A percentile compares a stretch with the other conserved stretches of the same genome.
phyloP scores from a whole-genome alignment of 2,329 filamentous ascomycete species.

The Zopfia rhizophila region DNA sequence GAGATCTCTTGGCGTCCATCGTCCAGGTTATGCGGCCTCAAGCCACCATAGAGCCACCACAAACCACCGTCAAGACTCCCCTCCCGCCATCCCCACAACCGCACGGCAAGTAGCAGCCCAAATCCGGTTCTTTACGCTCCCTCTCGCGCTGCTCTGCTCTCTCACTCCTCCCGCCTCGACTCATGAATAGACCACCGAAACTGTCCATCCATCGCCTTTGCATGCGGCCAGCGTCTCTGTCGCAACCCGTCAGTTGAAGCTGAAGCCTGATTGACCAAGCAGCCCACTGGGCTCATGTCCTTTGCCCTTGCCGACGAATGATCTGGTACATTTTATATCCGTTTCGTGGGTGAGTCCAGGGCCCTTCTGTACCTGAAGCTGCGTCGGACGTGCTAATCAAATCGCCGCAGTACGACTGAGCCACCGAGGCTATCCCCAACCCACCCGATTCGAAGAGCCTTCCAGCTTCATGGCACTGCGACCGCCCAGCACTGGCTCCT shows the following conservation, averaged over 20 bases:
- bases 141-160: background rate
- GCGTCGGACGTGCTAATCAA: slow-evolving; percentile 1
- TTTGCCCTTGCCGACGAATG: slow-evolving; percentile 58
- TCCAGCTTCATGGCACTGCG: slow-evolving; percentile 75
- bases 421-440: slow-evolving; percentile 71
- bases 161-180: slow-evolving; percentile 15
- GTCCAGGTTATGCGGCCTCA: no score
- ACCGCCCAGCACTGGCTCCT: slow-evolving; percentile 78
- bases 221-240: slow-evolving; percentile 33
- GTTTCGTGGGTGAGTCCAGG: slow-evolving; percentile 73
- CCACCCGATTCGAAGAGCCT: slow-evolving; percentile 72
- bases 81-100: no score
- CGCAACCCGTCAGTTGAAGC: slow-evolving; percentile 35
- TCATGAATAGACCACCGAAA: slow-evolving; percentile 38
- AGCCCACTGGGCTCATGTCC: slow-evolving; percentile 20
- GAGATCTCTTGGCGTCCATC: no score
- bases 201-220: slow-evolving; percentile 28
- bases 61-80: no score
- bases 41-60: no score
- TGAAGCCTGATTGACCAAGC: slow-evolving; percentile 13
- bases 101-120: no score
- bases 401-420: slow-evolving; percentile 73
- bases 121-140: background rate
- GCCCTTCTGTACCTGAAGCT: slow-evolving; percentile 3
- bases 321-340: slow-evolving; percentile 84